Percentiles rank a stretch among this genome's conserved stretches.
These are phyloP conservation scores for Eucalyptus decipiens DNA, from an alignment of 345 rosid species.

Conservation along the genomic window DNA sequence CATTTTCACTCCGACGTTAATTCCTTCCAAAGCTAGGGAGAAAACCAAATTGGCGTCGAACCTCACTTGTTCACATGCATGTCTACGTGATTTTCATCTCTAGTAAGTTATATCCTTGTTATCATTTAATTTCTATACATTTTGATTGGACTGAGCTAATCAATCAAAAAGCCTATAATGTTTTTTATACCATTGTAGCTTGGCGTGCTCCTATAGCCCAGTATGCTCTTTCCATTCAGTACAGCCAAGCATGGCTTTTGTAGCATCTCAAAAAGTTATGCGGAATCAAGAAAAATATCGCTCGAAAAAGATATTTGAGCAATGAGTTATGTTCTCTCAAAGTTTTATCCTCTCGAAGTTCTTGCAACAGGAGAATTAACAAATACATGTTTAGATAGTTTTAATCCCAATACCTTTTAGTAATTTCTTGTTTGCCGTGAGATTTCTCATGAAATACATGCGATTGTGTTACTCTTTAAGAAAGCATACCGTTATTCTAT, in stretches of 20 bases:
- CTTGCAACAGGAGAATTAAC: background rate
- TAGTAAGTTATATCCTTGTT: no score
- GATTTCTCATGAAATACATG: background rate
- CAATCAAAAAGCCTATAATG: background rate
- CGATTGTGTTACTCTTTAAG: background rate
- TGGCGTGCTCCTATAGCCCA: background rate
- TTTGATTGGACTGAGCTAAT: background rate
- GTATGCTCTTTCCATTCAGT: background rate
- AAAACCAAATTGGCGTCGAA: background rate
- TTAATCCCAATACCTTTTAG: background rate
- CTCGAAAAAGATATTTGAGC: background rate
- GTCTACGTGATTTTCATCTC: background rate
- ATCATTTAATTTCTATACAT: background rate
- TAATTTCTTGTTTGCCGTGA: background rate
- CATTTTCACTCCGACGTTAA: background rate
- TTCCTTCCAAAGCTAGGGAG: background rate
- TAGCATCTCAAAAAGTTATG: background rate
- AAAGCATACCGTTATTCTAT: background rate
- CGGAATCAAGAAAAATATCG: background rate
- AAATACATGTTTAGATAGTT: accelerated
- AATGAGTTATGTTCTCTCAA: background rate
- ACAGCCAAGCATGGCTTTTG: background rate
- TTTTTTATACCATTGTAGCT: background rate
- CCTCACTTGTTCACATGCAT: background rate
- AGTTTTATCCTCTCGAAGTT: background rate